These are phyloP conservation scores for Sorghum bicolor DNA, from an alignment of 176 grass and related monocot genomes.

Conservation along the genomic window DNA sequence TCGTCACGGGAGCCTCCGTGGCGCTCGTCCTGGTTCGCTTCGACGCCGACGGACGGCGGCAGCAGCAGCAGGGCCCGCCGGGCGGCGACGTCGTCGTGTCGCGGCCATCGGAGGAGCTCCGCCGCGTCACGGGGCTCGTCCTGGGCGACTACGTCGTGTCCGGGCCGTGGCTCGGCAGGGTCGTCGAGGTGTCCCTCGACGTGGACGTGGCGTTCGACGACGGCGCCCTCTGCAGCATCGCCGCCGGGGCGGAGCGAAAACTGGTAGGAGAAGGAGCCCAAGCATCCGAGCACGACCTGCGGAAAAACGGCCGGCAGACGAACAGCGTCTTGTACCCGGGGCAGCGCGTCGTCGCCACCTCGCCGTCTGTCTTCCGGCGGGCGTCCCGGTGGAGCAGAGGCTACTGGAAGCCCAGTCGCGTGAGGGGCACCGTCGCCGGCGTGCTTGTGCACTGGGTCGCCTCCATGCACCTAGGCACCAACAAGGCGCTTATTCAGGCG, in stretches of 20 bases:
- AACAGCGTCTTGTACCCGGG: neutral
- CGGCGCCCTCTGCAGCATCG: neutral
- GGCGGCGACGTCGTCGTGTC: neutral
- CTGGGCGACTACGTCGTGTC: neutral
- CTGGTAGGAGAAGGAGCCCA: too few species aligned
- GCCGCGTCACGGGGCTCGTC: neutral
- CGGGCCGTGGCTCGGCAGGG: neutral
- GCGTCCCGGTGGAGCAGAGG: neutral
- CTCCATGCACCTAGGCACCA: neutral
- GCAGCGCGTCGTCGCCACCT: neutral
- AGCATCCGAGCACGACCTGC: too few species aligned
- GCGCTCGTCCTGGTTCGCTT: too few species aligned
- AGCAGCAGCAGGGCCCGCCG: too few species aligned
- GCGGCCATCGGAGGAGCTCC: neutral
- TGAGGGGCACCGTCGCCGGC: neutral
- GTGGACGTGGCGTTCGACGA: neutral
- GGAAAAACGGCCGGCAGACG: too few species aligned
- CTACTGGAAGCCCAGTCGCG: neutral
- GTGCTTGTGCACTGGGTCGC: constrained; percentile 22
- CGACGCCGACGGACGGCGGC: too few species aligned
- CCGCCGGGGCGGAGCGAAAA: too few species aligned
- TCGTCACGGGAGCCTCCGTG: too few species aligned
- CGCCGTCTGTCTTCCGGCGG: neutral
- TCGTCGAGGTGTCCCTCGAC: neutral
- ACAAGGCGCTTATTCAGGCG: neutral